phyloP scores from a whole-genome alignment of 208 protist species.

The Tritrichomonas foetus region DNA sequence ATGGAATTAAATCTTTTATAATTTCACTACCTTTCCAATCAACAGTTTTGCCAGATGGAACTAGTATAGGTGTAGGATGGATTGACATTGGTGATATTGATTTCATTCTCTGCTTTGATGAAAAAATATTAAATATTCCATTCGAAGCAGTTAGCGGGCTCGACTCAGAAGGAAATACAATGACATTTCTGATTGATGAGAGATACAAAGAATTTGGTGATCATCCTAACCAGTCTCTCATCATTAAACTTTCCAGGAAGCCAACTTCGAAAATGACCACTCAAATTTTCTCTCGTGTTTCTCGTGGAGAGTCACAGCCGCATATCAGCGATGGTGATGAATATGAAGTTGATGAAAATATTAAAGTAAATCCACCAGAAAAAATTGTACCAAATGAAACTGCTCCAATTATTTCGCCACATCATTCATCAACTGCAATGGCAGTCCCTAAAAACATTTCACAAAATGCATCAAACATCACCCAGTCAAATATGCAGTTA shows the following conservation, averaged over 20 bases:
- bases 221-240: neutral
- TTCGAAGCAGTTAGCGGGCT: neutral
- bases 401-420: too few species aligned
- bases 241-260: neutral
- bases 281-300: neutral
- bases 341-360: neutral
- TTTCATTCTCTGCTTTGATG: neutral
- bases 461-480: too few species aligned
- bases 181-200: neutral
- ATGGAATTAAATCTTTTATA: neutral
- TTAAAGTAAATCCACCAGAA: too few species aligned
- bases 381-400: too few species aligned
- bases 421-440: too few species aligned
- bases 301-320: neutral
- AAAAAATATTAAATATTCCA: neutral
- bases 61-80: neutral
- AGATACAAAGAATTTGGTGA: neutral
- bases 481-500: too few species aligned
- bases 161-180: neutral
- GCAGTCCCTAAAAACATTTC: too few species aligned
- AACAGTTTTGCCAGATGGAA: neutral
- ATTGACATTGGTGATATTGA: neutral
- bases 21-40: neutral
- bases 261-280: neutral
- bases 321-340: neutral